Percentiles rank a stretch among this genome's conserved stretches.
Conservation (phyloP, 2,329 filamentous ascomycete species). For the Cladophialophora carrionii region DNA sequence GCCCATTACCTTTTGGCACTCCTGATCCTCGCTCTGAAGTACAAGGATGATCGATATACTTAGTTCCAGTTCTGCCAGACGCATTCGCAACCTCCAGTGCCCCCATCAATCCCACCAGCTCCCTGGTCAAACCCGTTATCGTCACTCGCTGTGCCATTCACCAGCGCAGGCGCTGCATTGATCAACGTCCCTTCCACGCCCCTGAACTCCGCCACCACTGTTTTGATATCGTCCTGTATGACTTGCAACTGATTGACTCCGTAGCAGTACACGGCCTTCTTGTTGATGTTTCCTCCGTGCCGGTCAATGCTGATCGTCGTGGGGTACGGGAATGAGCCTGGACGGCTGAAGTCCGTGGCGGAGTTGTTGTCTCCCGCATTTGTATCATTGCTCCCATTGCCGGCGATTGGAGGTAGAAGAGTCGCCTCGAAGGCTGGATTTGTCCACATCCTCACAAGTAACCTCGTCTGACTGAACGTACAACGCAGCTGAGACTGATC, state of each 20-base stretch:
- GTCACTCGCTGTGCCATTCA: constrained; percentile 39
- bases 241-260: constrained; percentile 54
- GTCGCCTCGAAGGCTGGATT: constrained; percentile 45
- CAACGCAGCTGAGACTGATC: constrained; percentile 55
- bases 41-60: constrained; percentile 1
- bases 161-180: constrained; percentile 55
- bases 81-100: constrained; percentile 63
- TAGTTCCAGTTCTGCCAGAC: constrained; percentile 59
- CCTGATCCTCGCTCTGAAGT: not conserved
- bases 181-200: constrained; percentile 56
- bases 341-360: constrained; percentile 54
- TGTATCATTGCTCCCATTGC: constrained; percentile 25
- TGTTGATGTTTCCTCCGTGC: constrained; percentile 58
- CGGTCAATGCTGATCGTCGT: constrained; percentile 64
- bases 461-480: constrained; percentile 64
- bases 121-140: constrained; percentile 37
- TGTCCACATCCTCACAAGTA: constrained; percentile 67
- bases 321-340: constrained; percentile 64
- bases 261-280: constrained; percentile 66
- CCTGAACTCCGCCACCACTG: constrained; percentile 58
- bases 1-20: not conserved
- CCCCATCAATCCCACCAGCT: constrained; percentile 60
- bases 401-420: constrained; percentile 37
- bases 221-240: constrained; percentile 51
- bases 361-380: constrained; percentile 40